Percentiles rank a stretch among this genome's conserved stretches.
These are phyloP conservation scores for Nothomitra cinnamomea DNA, from an alignment of 2,329 filamentous ascomycete species.

Conservation along the genomic window DNA sequence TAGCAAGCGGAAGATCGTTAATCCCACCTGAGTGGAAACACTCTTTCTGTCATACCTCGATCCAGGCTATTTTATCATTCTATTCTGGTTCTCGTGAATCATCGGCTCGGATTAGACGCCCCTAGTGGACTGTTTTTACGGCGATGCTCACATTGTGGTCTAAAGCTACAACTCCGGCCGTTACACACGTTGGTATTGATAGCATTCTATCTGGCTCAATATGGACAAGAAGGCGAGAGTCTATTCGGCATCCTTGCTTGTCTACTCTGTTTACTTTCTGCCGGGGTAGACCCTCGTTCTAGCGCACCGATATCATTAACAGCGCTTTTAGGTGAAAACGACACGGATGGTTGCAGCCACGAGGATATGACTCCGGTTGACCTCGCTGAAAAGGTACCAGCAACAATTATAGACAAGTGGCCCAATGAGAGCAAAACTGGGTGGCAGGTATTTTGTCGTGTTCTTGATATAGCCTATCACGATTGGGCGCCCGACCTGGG, in stretches of 20 bases:
- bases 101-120: slow-evolving; percentile 12
- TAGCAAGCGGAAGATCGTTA: slow-evolving; percentile 13
- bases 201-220: slow-evolving; percentile 18
- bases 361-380: slow-evolving; percentile 13
- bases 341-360: slow-evolving; percentile 12
- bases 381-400: slow-evolving; percentile 9
- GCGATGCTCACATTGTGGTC: slow-evolving; percentile 17
- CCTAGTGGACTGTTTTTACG: slow-evolving; percentile 18
- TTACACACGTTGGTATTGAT: slow-evolving; percentile 23
- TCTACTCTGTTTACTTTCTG: slow-evolving; percentile 18
- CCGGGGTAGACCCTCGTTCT: slow-evolving; percentile 15
- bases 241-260: slow-evolving; percentile 24
- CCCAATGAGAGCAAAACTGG: slow-evolving; percentile 9
- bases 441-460: slow-evolving; percentile 14
- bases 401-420: slow-evolving; percentile 6
- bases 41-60: slow-evolving; percentile 27
- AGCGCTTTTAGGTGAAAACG: neutral
- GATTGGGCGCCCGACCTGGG: no score
- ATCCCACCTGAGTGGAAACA: slow-evolving; percentile 26
- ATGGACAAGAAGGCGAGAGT: slow-evolving; percentile 20
- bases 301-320: slow-evolving; percentile 12
- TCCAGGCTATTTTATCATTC: slow-evolving; percentile 23
- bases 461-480: slow-evolving; percentile 10
- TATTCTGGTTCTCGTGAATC: no score
- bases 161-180: slow-evolving; percentile 18